These are phyloP conservation scores for Mucor ambiguus DNA, from an alignment of 371 early-diverging fungal genomes.

Conservation along the genomic window DNA sequence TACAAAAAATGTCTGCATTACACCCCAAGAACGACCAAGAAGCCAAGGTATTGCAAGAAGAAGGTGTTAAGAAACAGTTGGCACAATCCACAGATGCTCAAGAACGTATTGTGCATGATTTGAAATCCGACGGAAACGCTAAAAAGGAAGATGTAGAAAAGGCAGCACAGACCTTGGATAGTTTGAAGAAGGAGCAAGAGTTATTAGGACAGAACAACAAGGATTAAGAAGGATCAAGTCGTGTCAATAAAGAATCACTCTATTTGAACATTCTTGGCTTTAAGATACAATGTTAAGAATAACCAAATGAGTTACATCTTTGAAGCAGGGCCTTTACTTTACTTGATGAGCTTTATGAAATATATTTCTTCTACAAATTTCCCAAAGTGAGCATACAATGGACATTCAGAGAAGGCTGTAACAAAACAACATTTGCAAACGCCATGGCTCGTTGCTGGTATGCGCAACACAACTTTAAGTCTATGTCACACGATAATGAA, in stretches of 20 bases:
- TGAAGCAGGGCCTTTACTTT: too few relatives aligned
- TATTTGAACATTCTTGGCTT: not conserved
- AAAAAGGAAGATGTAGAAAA: not conserved
- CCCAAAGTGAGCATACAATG: too few relatives aligned
- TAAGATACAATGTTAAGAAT: not conserved
- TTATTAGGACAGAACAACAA: not conserved
- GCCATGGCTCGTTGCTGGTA: too few relatives aligned
- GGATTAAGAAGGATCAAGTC: too few relatives aligned
- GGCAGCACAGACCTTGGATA: not conserved
- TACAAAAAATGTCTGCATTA: slow-evolving; percentile 6
- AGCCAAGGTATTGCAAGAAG: not conserved
- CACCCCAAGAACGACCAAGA: slow-evolving; percentile 1
- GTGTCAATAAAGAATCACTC: not conserved
- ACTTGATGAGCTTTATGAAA: too few relatives aligned
- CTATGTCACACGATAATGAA: too few relatives aligned
- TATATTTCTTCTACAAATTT: too few relatives aligned
- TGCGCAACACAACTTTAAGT: too few relatives aligned
- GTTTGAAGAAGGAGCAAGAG: slow-evolving; percentile 10
- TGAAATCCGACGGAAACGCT: slow-evolving; percentile 3
- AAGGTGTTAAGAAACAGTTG: not conserved
- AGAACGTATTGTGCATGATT: slow-evolving; percentile 1
- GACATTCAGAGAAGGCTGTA: too few relatives aligned
- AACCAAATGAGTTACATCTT: not conserved
- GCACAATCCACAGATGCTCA: slow-evolving; percentile 1
- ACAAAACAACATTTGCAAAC: too few relatives aligned